Evolutionary conservation across 192 early-diverging fungal species (phyloP), one percentile per base, ranked within the genome.

Genomic region (Lunasporangiospora selenospora): DNA sequence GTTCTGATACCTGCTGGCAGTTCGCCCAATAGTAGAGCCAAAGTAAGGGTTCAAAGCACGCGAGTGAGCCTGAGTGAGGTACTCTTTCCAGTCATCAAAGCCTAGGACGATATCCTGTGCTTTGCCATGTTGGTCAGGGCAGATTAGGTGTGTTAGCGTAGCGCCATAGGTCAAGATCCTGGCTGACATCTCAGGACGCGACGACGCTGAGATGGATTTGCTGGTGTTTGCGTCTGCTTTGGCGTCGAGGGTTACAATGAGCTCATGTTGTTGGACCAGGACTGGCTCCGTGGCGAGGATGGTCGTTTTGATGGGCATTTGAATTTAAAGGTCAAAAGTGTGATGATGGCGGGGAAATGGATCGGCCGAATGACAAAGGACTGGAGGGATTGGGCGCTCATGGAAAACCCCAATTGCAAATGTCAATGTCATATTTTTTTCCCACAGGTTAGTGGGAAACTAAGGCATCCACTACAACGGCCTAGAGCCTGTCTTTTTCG

Each of bases 31-130:
- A 4, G 83, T 76, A 13, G 84, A 84, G 11, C 92, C 93, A 81
- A 93, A 94, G 58, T 85, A 95, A 11, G 88, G 87, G 33, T 88
- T 86, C 50, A 86, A 62, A 11, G 75, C 80, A 1, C 69, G 44
- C 9, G 53, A 43, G 9, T 71, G 12, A 26, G 59, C 58, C 23
- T 71, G 67, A 1, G 52, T 59, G 11, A 62, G 41, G 51, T 81
- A 84, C 15, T 58, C 56, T 32, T 89, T 71, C 64, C 83, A 81
- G 39, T 73, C 78, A 48, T 83, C 81, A 58, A 91, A 96, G 3
- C 95, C 95, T 2, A 91, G 76, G 15, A 89, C 85, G 46, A 94
- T 73, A 65, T 95, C 93, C 31, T 83, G 81, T 24, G 56, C 23
- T 9, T 75, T 54, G 32, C 82, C 81, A 11, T 61, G 52, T 27